These are phyloP conservation scores for Cyclotella baltica DNA, from an alignment of 108 stramenopile genomes.

Conservation along the genomic window DNA sequence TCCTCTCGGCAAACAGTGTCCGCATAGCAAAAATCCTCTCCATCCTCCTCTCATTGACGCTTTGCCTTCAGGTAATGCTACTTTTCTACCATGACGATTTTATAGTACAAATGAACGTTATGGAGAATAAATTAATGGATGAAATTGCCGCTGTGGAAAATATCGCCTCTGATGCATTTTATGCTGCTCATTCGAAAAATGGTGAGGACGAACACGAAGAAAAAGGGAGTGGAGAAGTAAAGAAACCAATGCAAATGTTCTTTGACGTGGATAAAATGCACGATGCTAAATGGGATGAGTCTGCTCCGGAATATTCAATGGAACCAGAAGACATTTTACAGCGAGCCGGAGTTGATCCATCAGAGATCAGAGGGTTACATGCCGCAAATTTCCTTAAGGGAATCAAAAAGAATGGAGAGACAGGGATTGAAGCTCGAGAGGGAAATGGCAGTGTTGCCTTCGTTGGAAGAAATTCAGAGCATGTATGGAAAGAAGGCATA, in stretches of 20 bases:
- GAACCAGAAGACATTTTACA: conserved; percentile 41
- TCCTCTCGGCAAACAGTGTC: neutral
- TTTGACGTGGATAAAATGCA: neutral
- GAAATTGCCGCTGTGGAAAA: conserved; percentile 22
- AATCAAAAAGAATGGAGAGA: conserved; percentile 9
- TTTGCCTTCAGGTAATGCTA: conserved; percentile 32
- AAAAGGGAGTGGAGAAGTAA: neutral
- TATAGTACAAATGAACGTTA: conserved; percentile 5
- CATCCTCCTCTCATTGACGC: conserved; percentile 28
- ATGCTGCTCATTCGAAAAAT: neutral
- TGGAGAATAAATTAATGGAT: conserved; percentile 19
- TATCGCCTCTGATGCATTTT: conserved; percentile 8
- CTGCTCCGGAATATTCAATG: conserved; percentile 27
- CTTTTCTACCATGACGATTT: conserved; percentile 28
- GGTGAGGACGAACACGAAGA: neutral
- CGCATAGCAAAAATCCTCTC: conserved; percentile 31
- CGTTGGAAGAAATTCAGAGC: conserved; percentile 54
- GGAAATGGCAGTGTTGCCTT: conserved; percentile 33
- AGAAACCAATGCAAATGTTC: neutral
- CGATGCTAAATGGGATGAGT: neutral
- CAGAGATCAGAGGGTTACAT: conserved; percentile 24
- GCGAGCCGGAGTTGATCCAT: conserved; percentile 42
- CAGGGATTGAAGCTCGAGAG: neutral
- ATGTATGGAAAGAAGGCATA: conserved; percentile 70
- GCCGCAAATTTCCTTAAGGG: conserved; percentile 15